Percentiles rank a stretch among this genome's conserved stretches.
Conservation (phyloP, 2,329 filamentous ascomycete species). For the Phialocephala subalpina region DNA sequence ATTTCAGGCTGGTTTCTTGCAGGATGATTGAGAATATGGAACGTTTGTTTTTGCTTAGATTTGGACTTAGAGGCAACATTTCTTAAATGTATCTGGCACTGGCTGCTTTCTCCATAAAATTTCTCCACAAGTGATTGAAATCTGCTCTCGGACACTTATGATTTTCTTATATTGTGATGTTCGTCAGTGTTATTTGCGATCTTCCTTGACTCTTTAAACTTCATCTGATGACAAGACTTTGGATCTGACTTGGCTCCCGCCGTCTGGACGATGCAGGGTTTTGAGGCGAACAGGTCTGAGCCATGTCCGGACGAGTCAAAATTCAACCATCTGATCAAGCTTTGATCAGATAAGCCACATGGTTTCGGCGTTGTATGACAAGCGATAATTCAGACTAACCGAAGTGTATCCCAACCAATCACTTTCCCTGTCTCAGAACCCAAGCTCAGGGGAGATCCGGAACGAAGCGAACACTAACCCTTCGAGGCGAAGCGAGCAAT, state of each 20-base stretch:
- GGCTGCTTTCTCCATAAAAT: neutral
- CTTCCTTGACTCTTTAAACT: neutral
- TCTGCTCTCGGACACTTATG: too few relatives aligned
- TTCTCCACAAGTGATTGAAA: neutral
- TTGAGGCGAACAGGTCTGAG: too few relatives aligned
- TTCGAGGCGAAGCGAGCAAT: neutral
- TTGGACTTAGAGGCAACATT: neutral
- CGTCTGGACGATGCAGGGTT: too few relatives aligned
- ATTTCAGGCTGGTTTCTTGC: neutral
- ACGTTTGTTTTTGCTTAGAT: neutral
- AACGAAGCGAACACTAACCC: conserved; percentile 1
- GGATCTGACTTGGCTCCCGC: too few relatives aligned
- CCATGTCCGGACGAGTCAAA: too few relatives aligned
- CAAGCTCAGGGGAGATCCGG: neutral
- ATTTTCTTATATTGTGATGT: too few relatives aligned
- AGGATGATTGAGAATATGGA: neutral
- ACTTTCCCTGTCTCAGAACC: neutral
- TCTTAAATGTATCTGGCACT: neutral
- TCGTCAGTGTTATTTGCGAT: neutral
- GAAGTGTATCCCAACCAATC: neutral
- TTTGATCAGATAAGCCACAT: neutral
- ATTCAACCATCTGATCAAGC: neutral
- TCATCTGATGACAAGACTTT: too few relatives aligned
- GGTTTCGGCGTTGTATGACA: neutral
- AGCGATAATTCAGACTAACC: neutral